A percentile compares a stretch with the other conserved stretches of the same genome.
These are phyloP conservation scores for Pichia scutulata DNA, from an alignment of 805 yeast genomes.

Conservation along the genomic window DNA sequence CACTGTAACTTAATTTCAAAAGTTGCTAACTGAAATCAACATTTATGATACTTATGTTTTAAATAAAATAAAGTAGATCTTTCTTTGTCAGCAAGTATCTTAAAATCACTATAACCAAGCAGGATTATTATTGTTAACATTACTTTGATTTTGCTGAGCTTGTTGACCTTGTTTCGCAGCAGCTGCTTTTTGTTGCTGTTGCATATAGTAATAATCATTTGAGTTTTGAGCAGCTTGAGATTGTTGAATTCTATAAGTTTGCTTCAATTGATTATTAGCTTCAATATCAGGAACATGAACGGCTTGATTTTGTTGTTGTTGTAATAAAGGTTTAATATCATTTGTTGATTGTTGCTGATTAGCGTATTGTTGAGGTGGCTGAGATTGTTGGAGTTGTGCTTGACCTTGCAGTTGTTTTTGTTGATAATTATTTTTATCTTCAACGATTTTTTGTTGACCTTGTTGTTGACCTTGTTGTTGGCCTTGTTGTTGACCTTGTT, in stretches of 20 bases:
- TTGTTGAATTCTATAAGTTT: constrained; percentile 12
- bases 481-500: constrained; percentile 18
- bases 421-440: constrained; percentile 11
- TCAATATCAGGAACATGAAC: constrained; percentile 25
- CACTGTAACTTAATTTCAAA: not conserved
- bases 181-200: constrained; percentile 20
- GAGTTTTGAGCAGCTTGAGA: constrained; percentile 16
- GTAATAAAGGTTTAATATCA: constrained; percentile 24
- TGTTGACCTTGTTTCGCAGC: constrained; percentile 10
- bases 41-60: not conserved
- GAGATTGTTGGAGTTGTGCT: constrained; percentile 4
- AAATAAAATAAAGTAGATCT: not conserved
- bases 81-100: not conserved
- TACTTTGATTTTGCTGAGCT: constrained; percentile 4
- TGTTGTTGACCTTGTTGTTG: constrained; percentile 19
- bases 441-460: constrained; percentile 12
- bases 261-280: constrained; percentile 14
- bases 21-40: not conserved
- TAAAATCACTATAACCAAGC: constrained; percentile 22
- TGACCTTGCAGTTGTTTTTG: constrained; percentile 4
- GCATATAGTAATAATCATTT: constrained; percentile 14
- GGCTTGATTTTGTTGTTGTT: constrained; percentile 26
- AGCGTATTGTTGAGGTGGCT: constrained; percentile 4
- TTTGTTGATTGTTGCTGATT: not conserved
- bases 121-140: constrained; percentile 18